A percentile compares a stretch with the other conserved stretches of the same genome.
These are phyloP conservation scores for Paraphoma sp. DNA, from an alignment of 2,329 filamentous ascomycete species.

Conservation along the genomic window DNA sequence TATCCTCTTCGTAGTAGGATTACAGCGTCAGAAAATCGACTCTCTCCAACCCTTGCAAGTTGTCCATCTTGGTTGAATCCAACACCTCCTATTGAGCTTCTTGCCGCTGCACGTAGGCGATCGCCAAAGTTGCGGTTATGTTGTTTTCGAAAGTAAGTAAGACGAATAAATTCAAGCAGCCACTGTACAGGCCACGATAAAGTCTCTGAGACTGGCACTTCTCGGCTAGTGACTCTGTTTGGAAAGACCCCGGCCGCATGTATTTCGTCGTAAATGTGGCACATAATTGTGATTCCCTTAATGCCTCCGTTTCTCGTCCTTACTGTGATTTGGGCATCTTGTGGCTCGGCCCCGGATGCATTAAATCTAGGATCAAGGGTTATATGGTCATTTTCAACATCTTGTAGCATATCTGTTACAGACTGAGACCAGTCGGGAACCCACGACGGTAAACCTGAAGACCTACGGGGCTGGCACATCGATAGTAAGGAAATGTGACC, in stretches of 20 bases:
- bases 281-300: neutral
- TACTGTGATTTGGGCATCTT: neutral
- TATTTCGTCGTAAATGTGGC: neutral
- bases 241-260: neutral
- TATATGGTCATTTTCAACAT: constrained; percentile 12
- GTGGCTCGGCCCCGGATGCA: neutral
- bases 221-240: neutral
- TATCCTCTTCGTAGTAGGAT: neutral
- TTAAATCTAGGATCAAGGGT: constrained; percentile 12
- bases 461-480: constrained; percentile 5
- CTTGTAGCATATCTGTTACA: constrained; percentile 15
- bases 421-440: constrained; percentile 18
- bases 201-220: constrained; percentile 4
- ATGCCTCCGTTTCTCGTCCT: neutral
- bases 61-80: constrained; percentile 1
- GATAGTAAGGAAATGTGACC: constrained; percentile 19
- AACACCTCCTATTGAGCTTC: constrained; percentile 4
- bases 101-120: constrained; percentile 5
- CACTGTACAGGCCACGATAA: constrained; percentile 8
- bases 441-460: constrained; percentile 10
- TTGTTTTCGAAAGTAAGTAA: constrained; percentile 7
- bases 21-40: neutral
- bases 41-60: neutral
- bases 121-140: constrained; percentile 3
- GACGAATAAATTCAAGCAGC: constrained; percentile 11